These are phyloP conservation scores for Glycyrrhiza uralensis DNA, from an alignment of 306 rosid species.

Conservation along the genomic window DNA sequence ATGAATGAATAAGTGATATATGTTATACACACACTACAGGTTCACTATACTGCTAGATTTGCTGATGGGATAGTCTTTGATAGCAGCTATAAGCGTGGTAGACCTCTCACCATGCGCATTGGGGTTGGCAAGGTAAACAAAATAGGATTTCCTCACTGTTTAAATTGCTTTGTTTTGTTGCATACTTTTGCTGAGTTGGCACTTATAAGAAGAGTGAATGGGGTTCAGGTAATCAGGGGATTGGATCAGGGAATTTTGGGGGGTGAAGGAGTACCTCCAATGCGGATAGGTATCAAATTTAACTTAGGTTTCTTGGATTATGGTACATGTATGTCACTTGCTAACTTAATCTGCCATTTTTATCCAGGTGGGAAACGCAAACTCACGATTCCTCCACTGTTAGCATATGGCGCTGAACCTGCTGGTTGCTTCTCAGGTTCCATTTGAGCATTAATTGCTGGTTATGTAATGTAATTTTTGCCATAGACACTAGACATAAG, in stretches of 20 bases:
- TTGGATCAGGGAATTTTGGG: conserved; percentile 95
- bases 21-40: conserved; percentile 28
- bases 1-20: background rate
- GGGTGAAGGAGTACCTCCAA: conserved; percentile 95
- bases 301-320: background rate
- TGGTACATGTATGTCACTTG: background rate
- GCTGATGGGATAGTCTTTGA: conserved; percentile 83
- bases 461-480: background rate
- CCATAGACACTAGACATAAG: background rate
- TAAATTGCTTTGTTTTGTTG: background rate
- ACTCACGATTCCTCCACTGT: conserved; percentile 75
- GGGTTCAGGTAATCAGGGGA: conserved; percentile 63
- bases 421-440: conserved; percentile 95
- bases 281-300: conserved; percentile 68
- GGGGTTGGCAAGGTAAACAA: conserved; percentile 83
- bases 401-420: conserved; percentile 99
- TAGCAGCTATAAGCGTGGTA: conserved; percentile 84
- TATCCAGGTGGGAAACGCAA: conserved; percentile 81
- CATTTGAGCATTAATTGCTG: background rate
- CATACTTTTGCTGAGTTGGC: conserved; percentile 2
- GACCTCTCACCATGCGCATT: conserved; percentile 92
- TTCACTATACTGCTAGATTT: conserved; percentile 91
- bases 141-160: background rate
- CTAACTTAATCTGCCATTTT: conserved; percentile 14
- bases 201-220: background rate